Evolutionary conservation across 352 stramenopile genomes (phyloP).

Genomic region (Globisporangium cylindrosporum): DNA sequence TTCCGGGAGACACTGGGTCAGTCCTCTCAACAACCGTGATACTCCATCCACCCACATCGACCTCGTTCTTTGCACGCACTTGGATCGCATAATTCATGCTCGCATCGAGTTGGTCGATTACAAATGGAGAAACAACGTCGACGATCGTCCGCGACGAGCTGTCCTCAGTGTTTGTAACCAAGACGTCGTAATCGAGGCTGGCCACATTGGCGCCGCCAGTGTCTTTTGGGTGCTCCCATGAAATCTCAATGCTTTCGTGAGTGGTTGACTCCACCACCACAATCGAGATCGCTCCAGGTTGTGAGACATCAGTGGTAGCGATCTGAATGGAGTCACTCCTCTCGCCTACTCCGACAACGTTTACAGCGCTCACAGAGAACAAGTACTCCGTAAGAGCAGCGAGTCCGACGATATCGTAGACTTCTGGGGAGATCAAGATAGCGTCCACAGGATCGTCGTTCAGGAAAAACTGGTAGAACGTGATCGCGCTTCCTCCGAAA

Average conservation of each 20-base stretch:
- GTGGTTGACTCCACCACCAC: slow-evolving; percentile 20
- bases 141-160: neutral
- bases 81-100: slow-evolving; percentile 31
- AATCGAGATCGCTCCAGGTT: slow-evolving; percentile 23
- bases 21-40: slow-evolving; percentile 27
- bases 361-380: slow-evolving; percentile 29
- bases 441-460: slow-evolving; percentile 14
- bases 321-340: slow-evolving; percentile 26
- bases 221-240: slow-evolving; percentile 34
- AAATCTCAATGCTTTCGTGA: slow-evolving; percentile 23
- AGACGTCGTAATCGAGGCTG: slow-evolving; percentile 26
- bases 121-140: neutral
- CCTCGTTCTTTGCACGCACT: slow-evolving; percentile 27
- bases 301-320: slow-evolving; percentile 20
- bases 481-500: slow-evolving; percentile 34
- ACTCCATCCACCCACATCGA: slow-evolving; percentile 32
- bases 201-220: slow-evolving; percentile 29
- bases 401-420: slow-evolving; percentile 40
- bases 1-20: slow-evolving; percentile 41
- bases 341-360: slow-evolving; percentile 26
- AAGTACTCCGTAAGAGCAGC: slow-evolving; percentile 26
- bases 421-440: slow-evolving; percentile 5
- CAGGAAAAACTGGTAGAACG: slow-evolving; percentile 29
- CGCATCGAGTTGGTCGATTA: slow-evolving; percentile 21
- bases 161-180: slow-evolving; percentile 12